phyloP scores from a whole-genome alignment of 257 asterid species.

The Mentha longifolia region DNA sequence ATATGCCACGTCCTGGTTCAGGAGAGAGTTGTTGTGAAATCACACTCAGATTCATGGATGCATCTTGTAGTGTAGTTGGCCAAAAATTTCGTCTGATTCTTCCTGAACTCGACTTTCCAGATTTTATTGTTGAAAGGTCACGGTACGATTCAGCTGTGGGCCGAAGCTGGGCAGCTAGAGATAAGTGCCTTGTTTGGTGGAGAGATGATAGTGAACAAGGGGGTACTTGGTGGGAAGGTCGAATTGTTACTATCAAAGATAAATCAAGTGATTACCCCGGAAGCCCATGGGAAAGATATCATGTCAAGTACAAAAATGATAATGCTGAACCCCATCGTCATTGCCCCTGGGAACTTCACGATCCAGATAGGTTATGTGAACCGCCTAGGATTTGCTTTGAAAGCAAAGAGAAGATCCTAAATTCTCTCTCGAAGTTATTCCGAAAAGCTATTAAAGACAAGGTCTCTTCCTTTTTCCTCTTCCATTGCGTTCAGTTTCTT shows the following conservation, averaged over 20 bases:
- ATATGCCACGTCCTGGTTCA: slow-evolving; percentile 72
- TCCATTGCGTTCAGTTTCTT: slow-evolving; percentile 15
- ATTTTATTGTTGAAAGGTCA: slow-evolving; percentile 78
- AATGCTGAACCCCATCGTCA: slow-evolving; percentile 44
- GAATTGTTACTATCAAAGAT: slow-evolving; percentile 59
- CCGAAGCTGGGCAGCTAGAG: slow-evolving; percentile 64
- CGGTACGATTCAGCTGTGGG: slow-evolving; percentile 71
- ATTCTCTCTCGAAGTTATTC: slow-evolving; percentile 48
- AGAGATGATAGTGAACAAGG: slow-evolving; percentile 60
- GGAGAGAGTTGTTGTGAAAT: slow-evolving; percentile 91
- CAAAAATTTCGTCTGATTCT: slow-evolving; percentile 55
- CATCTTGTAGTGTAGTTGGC: slow-evolving; percentile 48
- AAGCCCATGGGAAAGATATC: slow-evolving; percentile 93
- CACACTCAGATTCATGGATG: slow-evolving; percentile 63
- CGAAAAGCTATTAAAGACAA: slow-evolving; percentile 54
- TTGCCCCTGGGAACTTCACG: slow-evolving; percentile 95
- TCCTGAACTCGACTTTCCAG: slow-evolving; percentile 86
- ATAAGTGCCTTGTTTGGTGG: slow-evolving; percentile 93
- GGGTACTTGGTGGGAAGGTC: slow-evolving; percentile 87
- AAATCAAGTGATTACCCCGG: slow-evolving; percentile 64
- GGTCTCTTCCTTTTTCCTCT: slow-evolving; percentile 51
- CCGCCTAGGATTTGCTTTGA: slow-evolving; percentile 52
- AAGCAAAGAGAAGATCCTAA: slow-evolving; percentile 48
- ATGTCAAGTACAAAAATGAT: slow-evolving; percentile 56
- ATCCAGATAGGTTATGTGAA: slow-evolving; percentile 57